Conservation (phyloP, 2,329 filamentous ascomycete species). For the Aspergillus sp. region DNA sequence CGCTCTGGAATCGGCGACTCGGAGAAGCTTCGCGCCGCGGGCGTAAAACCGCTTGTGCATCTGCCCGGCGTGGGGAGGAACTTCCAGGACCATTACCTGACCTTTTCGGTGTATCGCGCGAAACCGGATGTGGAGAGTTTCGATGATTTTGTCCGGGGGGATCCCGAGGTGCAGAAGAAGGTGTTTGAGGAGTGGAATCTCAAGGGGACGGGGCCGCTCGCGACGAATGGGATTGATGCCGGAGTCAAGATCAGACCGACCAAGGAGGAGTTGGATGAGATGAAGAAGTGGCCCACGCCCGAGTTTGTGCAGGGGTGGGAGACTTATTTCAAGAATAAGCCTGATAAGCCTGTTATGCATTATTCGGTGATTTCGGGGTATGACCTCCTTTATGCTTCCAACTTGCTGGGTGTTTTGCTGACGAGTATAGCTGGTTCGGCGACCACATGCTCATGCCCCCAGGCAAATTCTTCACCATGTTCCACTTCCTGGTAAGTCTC, state of each 20-base stretch:
- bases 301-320: constrained; percentile 75
- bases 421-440: constrained; percentile 44
- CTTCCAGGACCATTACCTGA: constrained; percentile 78
- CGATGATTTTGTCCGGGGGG: constrained; percentile 77
- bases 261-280: constrained; percentile 67
- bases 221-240: constrained; percentile 79
- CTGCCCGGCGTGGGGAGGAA: constrained; percentile 75
- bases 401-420: not conserved
- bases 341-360: constrained; percentile 86
- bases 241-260: constrained; percentile 78
- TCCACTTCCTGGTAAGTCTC: constrained; percentile 66
- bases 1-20: constrained; percentile 75
- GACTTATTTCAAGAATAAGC: constrained; percentile 81
- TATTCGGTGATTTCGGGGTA: constrained; percentile 74
- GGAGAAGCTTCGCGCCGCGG: constrained; percentile 69
- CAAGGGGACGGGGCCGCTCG: constrained; percentile 76
- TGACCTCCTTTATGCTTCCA: constrained; percentile 17
- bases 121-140: constrained; percentile 78
- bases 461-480: constrained; percentile 83
- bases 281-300: constrained; percentile 73
- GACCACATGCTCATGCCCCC: constrained; percentile 67
- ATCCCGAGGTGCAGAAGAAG: constrained; percentile 71
- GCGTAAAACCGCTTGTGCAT: constrained; percentile 71
- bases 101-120: constrained; percentile 71
- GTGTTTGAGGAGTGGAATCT: constrained; percentile 79